Percentiles rank a stretch among this genome's conserved stretches.
Conservation (phyloP, 805 yeast genomes). For the Starmera dryadoides region DNA sequence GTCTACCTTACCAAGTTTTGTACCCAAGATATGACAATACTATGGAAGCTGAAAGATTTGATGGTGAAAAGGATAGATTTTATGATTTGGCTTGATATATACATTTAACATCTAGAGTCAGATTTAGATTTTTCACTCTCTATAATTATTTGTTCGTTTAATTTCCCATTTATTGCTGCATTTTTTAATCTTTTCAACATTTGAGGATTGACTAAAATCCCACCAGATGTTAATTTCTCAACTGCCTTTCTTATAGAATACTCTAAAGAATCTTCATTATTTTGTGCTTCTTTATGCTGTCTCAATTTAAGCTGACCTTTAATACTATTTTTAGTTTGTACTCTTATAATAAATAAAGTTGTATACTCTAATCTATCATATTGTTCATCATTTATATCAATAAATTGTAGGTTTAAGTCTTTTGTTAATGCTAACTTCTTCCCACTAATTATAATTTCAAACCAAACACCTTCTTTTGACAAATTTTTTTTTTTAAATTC, state of each 20-base stretch:
- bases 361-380: conserved; percentile 5
- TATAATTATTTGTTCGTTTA: conserved; percentile 30
- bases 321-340: conserved; percentile 11
- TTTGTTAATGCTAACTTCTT: conserved; percentile 5
- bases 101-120: conserved; percentile 18
- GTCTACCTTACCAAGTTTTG: conserved; percentile 20
- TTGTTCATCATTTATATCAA: background rate
- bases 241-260: conserved; percentile 18
- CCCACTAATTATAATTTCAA: conserved; percentile 14
- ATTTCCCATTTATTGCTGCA: conserved; percentile 20
- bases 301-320: conserved; percentile 9
- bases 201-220: conserved; percentile 13
- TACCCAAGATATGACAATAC: conserved; percentile 14
- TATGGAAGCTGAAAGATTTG: conserved; percentile 27
- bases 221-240: conserved; percentile 12
- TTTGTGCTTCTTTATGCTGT: conserved; percentile 6
- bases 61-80: conserved; percentile 33
- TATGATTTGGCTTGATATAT: conserved; percentile 24
- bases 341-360: conserved; percentile 9
- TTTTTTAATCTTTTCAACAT: conserved; percentile 8
- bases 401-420: conserved; percentile 1
- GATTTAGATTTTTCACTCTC: conserved; percentile 20
- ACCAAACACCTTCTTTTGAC: conserved; percentile 9
- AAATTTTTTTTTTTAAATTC: conserved; percentile 9
- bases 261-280: conserved; percentile 9